Conservation (phyloP, 768 basidiomycete genomes). For the Lyophyllum semitale region DNA sequence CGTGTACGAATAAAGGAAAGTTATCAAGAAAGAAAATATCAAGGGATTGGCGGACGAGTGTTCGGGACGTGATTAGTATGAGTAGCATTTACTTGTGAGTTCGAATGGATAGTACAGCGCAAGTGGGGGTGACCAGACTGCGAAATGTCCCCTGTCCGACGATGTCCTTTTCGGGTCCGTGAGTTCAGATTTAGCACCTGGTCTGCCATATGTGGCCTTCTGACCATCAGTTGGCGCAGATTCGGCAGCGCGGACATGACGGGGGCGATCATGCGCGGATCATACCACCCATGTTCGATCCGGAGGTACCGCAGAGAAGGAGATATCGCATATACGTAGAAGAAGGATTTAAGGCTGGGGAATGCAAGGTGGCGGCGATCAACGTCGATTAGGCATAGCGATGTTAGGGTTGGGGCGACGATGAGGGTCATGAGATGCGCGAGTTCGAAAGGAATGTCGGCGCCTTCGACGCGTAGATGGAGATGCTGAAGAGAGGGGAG, state of each 20-base stretch:
- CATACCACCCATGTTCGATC: slow-evolving; percentile 51
- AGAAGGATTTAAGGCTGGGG: slow-evolving; percentile 46
- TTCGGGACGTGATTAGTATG: neutral
- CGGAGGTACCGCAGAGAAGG: slow-evolving; percentile 38
- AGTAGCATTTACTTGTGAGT: slow-evolving; percentile 1
- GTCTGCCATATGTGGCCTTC: slow-evolving; percentile 32
- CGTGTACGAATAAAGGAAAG: no score
- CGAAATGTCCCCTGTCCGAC: slow-evolving; percentile 5
- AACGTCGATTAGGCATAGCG: slow-evolving; percentile 50
- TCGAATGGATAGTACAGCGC: slow-evolving; percentile 6
- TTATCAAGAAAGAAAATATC: neutral
- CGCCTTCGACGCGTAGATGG: slow-evolving; percentile 50
- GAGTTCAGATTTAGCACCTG: slow-evolving; percentile 31
- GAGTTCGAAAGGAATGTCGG: slow-evolving; percentile 65
- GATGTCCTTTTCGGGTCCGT: slow-evolving; percentile 12
- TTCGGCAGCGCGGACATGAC: slow-evolving; percentile 33
- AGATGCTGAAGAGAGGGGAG: slow-evolving; percentile 51
- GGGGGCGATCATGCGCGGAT: slow-evolving; percentile 38
- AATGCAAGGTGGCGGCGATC: slow-evolving; percentile 38
- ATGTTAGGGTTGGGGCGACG: slow-evolving; percentile 46
- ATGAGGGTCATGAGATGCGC: slow-evolving; percentile 51
- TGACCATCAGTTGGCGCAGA: slow-evolving; percentile 34
- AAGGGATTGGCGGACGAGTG: neutral
- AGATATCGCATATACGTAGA: slow-evolving; percentile 44
- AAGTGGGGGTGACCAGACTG: slow-evolving; percentile 10